phyloP scores from a whole-genome alignment of 1,284 basidiomycete genomes.

The Puccinia hordei region DNA sequence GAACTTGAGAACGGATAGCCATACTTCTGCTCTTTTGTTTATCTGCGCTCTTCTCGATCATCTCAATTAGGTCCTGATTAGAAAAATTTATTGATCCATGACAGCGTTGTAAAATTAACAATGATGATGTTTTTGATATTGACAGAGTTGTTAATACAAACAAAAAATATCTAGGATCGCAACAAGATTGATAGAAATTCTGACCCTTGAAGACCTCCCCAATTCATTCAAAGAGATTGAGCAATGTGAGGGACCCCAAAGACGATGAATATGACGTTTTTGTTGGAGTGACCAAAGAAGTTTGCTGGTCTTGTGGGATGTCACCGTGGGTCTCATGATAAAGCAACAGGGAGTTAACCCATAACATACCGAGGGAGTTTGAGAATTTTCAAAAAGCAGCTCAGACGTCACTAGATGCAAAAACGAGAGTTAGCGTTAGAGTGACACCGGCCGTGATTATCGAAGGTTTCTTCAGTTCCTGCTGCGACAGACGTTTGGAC shows the following conservation, averaged over 20 bases:
- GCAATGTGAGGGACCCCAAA: conserved; percentile 76
- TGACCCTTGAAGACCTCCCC: conserved; percentile 85
- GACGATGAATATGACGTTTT: conserved; percentile 81
- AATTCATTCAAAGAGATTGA: conserved; percentile 77
- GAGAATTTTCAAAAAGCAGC: conserved; percentile 92
- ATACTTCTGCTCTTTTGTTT: too few species aligned
- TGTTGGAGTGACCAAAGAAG: conserved; percentile 78
- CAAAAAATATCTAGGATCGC: too few species aligned
- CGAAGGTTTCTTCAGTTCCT: too few species aligned
- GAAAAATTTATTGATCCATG: too few species aligned
- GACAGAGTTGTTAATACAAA: too few species aligned
- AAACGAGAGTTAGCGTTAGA: conserved; percentile 7
- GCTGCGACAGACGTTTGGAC: too few species aligned
- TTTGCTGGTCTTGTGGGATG: conserved; percentile 63
- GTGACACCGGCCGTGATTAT: too few species aligned
- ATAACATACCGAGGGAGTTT: conserved; percentile 80
- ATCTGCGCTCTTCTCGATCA: too few species aligned
- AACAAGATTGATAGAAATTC: conserved; percentile 68
- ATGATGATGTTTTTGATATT: too few species aligned
- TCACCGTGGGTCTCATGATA: conserved; percentile 70
- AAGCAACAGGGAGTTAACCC: conserved; percentile 91
- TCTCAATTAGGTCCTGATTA: too few species aligned
- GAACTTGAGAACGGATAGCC: too few species aligned
- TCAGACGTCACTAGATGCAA: conserved; percentile 81
- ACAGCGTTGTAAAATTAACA: too few species aligned